Percentiles rank a stretch among this genome's conserved stretches.
Evolutionary conservation across 2,329 filamentous ascomycete species (phyloP).

Genomic region (Phaeoacremonium minimum): DNA sequence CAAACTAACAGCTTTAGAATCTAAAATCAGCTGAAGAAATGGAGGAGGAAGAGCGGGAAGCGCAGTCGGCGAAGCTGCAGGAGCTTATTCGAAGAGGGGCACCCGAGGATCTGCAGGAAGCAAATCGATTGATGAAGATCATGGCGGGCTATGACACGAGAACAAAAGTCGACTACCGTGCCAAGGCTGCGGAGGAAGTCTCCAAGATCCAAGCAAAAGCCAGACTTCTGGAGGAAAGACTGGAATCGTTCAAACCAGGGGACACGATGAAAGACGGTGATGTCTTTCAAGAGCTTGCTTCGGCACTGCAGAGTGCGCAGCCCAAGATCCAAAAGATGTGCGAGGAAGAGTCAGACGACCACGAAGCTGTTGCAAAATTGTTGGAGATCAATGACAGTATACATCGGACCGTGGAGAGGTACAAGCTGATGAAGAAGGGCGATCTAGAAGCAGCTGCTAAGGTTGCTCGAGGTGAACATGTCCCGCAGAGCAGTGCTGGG

Average conservation of each 20-base stretch:
- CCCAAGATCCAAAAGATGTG: constrained; percentile 99
- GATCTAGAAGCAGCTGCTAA: constrained; percentile 79
- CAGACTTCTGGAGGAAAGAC: constrained; percentile 83
- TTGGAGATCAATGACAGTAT: constrained; percentile 99
- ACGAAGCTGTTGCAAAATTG: constrained; percentile 90
- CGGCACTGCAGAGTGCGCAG: constrained; percentile 85
- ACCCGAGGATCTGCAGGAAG: constrained; percentile 91
- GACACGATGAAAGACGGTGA: constrained; percentile 70
- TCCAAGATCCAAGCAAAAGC: constrained; percentile 95
- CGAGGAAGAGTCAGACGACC: constrained; percentile 95
- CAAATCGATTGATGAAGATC: constrained; percentile 96
- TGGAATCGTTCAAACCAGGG: constrained; percentile 77
- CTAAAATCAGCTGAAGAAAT: constrained; percentile 96
- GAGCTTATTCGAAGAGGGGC: constrained; percentile 90
- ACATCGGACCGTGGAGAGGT: constrained; percentile 91
- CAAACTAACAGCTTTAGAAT: constrained; percentile 53
- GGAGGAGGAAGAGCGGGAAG: constrained; percentile 93
- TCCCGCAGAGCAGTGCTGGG: constrained; percentile 29
- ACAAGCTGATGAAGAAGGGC: constrained; percentile 93
- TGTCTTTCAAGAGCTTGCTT: constrained; percentile 79
- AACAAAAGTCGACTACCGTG: constrained; percentile 94
- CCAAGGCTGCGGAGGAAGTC: constrained; percentile 95
- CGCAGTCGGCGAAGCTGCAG: constrained; percentile 96
- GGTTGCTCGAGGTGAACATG: constrained; percentile 72
- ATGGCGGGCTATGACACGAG: constrained; percentile 97